These are phyloP conservation scores for Lomentospora prolificans DNA, from an alignment of 2,329 filamentous ascomycete species.

Conservation along the genomic window DNA sequence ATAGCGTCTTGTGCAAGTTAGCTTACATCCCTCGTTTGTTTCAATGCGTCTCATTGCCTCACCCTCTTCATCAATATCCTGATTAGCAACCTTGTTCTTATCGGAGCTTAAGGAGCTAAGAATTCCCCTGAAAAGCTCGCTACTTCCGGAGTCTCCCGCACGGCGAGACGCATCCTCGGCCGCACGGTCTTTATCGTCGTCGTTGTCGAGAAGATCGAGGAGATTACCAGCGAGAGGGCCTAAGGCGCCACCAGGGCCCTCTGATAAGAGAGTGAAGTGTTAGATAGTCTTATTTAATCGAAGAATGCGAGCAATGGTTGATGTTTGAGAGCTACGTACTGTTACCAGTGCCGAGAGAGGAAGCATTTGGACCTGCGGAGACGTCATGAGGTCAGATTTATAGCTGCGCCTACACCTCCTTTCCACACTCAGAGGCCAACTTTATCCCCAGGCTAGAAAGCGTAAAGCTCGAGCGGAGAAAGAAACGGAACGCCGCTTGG, in stretches of 20 bases:
- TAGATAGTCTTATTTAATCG: no score
- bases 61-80: slow-evolving; percentile 42
- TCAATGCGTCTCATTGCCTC: not conserved
- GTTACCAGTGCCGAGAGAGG: not conserved
- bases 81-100: slow-evolving; percentile 35
- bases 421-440: no score
- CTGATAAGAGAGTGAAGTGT: not conserved
- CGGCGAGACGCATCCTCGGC: slow-evolving; percentile 36
- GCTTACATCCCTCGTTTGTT: not conserved
- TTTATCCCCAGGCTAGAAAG: no score
- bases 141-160: slow-evolving; percentile 35
- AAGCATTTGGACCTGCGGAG: not conserved
- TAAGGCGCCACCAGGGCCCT: slow-evolving; percentile 9
- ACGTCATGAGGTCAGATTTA: not conserved
- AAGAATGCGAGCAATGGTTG: no score
- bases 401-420: no score
- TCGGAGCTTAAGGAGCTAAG: slow-evolving; percentile 37
- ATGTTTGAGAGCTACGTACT: not conserved
- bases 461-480: no score
- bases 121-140: slow-evolving; percentile 38
- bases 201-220: slow-evolving; percentile 22
- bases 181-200: slow-evolving; percentile 38
- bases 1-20: slow-evolving; percentile 47
- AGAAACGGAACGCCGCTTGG: no score
- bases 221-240: slow-evolving; percentile 11